Percentiles rank a stretch among this genome's conserved stretches.
Conservation (phyloP, 176 grass and related monocot genomes). For the Oryza meyeriana region DNA sequence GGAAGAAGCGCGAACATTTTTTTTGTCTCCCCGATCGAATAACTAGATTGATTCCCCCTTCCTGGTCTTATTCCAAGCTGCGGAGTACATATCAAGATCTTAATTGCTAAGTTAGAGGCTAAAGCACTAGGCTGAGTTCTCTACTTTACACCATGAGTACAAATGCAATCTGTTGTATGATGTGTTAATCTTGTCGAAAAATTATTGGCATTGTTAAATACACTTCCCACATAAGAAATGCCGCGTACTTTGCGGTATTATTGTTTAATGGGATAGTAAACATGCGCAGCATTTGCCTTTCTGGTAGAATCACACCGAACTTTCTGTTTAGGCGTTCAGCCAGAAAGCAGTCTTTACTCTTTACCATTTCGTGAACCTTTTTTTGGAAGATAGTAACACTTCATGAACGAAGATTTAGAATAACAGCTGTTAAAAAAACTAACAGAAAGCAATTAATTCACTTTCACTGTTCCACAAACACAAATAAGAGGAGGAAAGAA, state of each 20-base stretch:
- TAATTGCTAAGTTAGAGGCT: constrained; percentile 34
- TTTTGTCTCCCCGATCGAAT: not conserved
- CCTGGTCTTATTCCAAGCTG: constrained; percentile 34
- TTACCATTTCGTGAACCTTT: not conserved
- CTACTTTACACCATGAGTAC: constrained; percentile 21
- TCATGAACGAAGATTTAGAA: not conserved
- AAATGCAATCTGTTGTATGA: not conserved
- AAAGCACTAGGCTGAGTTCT: constrained; percentile 27
- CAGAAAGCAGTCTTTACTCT: not conserved
- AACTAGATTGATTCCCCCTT: constrained; percentile 12
- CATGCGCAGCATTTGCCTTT: not conserved
- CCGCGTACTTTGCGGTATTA: not conserved
- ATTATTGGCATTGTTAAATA: not conserved
- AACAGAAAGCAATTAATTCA: not conserved
- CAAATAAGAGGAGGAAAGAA: not conserved
- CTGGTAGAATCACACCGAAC: not conserved
- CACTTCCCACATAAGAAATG: not conserved
- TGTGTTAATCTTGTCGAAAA: constrained; percentile 14
- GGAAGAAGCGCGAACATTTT: not conserved
- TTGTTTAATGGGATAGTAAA: not conserved
- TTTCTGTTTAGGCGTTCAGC: not conserved
- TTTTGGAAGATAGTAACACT: not conserved
- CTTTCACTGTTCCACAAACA: not conserved
- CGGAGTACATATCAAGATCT: constrained; percentile 23
- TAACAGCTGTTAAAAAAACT: not conserved